Base-by-base conservation (phyloP, 371 early-diverging fungal genomes). In the Mortierella sp. region DNA sequence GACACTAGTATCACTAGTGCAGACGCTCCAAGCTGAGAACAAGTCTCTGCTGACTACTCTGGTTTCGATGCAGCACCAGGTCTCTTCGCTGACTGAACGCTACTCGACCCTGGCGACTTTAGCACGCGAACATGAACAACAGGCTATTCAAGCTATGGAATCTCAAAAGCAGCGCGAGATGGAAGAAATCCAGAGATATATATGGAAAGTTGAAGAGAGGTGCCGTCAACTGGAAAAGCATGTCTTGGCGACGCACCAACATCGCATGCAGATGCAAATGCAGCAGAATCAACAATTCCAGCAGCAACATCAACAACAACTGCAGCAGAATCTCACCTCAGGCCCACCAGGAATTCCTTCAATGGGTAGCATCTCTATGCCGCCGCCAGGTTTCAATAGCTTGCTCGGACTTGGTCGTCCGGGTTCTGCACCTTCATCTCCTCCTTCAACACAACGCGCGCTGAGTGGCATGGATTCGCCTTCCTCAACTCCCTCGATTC, bases 41-140 rank as follows among this genome's bases (percentile, higher is more conserved):
- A 75, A 83, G 19, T 83, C 86, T 32, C 62, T 90, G 21, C 69
- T 88, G 28, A 81, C 83, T 6, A 84, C 85, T 0, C 70, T 90
- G 16, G 77, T 86, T n/a, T 80, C 79, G 33, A 78, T 88, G 77
- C 89, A 88, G 65, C 87, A 88, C 65, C 89, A 90, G 22, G 85
- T 90, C 66, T 73, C 84, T 2, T 83, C 87, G 43, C 65, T 90
- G 74, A 86, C 80, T 0, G 76, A 67, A 24, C 83, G 87, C 11
- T 89, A 88, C 58, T 72, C 87, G 3, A 86, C 88, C 16, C 61
- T 88, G 21, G 83, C 87, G 53, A 71, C 83, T 9, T 65, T 88
- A 43, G 84, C 86, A 8, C 86, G 90, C 10, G 88, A 90, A 66
- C 84, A 85, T 19, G 89, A 88, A 40, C 77, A 87, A 47, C 88